A percentile compares a stretch with the other conserved stretches of the same genome.
phyloP scores from a whole-genome alignment of 2,329 filamentous ascomycete species.

The Seiridium cupressi region DNA sequence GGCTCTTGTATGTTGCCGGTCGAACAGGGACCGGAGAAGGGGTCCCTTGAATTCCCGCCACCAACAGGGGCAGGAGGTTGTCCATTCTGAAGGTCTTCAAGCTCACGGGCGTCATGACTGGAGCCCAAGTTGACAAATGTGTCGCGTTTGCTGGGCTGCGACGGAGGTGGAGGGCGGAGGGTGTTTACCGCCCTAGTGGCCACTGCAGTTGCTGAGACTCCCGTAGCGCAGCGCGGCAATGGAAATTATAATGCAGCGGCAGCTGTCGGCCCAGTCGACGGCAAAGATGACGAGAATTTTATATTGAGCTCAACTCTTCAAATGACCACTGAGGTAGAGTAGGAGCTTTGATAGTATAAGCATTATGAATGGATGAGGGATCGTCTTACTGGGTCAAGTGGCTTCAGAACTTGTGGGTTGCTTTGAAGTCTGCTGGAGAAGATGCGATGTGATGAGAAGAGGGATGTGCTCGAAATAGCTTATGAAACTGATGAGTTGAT shows the following conservation, averaged over 20 bases:
- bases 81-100: background rate
- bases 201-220: conserved; percentile 1
- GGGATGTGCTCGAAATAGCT: too few relatives aligned
- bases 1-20: too few relatives aligned
- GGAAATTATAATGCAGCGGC: background rate
- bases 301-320: background rate
- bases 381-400: background rate
- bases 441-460: too few relatives aligned
- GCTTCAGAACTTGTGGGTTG: background rate
- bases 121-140: background rate
- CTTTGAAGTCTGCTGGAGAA: too few relatives aligned
- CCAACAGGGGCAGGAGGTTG: background rate
- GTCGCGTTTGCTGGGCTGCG: background rate
- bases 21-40: too few relatives aligned
- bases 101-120: background rate
- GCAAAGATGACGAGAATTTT: conserved; percentile 4
- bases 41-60: background rate
- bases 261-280: background rate
- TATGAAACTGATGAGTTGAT: too few relatives aligned
- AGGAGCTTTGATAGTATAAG: background rate
- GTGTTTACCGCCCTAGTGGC: background rate
- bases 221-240: background rate
- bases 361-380: background rate
- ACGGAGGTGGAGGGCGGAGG: background rate
- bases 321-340: background rate